Conservation (phyloP, 2,329 filamentous ascomycete genomes). For the Lasiodiplodia sp. region DNA sequence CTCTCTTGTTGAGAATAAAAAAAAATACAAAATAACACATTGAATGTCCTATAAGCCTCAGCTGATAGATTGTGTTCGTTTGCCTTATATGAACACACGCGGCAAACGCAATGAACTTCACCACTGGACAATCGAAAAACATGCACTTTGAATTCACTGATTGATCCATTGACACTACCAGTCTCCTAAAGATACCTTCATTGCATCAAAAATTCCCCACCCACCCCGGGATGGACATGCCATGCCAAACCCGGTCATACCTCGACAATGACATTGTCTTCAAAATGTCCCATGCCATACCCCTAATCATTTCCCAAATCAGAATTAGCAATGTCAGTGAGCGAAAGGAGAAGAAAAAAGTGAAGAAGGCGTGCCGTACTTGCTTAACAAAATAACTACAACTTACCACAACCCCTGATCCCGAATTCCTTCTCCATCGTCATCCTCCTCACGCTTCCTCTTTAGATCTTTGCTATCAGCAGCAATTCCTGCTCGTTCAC, state of each 20-base stretch:
- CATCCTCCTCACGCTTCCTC: background rate
- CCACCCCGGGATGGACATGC: background rate
- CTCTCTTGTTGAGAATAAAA: background rate
- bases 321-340: background rate
- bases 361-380: background rate
- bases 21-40: background rate
- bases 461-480: background rate
- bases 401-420: constrained; percentile 5
- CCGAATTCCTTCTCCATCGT: no score
- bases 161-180: background rate
- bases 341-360: background rate
- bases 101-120: no score
- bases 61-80: no score
- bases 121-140: background rate
- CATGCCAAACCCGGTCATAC: constrained; percentile 7
- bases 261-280: constrained; percentile 11
- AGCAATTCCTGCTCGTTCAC: no score
- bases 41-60: no score
- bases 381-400: background rate
- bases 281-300: constrained; percentile 14
- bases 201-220: background rate
- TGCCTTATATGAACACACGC: no score
- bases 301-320: background rate
- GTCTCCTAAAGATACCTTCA: background rate
- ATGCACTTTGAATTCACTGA: background rate